Base-by-base conservation (phyloP, 2,329 filamentous ascomycete species). In the Decorospora gaudefroyi region DNA sequence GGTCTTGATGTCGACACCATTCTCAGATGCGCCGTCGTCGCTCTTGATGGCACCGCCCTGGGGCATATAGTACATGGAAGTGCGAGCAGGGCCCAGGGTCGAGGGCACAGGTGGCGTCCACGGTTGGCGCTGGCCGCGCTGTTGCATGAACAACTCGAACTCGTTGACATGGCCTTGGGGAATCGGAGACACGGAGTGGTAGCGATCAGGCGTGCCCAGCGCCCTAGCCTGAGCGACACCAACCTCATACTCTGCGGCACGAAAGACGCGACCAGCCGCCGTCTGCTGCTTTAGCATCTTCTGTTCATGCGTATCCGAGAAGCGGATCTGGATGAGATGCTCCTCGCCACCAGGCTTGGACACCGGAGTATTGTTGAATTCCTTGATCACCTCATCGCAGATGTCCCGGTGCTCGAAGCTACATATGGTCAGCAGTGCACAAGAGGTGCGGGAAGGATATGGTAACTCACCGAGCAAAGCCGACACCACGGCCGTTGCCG, bases 201-300 rank as follows among this genome's bases (percentile, higher is more conserved):
- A 68, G 25, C 65, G 65, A 26, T 70, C 65, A 16, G 66, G 64
- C 37, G 57, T 59, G 31, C 51, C 55, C 49, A 63, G 53, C 16
- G 58, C 69, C 48, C 68, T 64, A 59, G 67, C 68, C 46, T 71
- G 68, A 37, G 65, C 64, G 47, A 72, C 70, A 48, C 70, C 70
- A 42, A 70, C 67, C 46, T 76, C 75, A 74, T 97, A 97, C 76
- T 97, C 93, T 45, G 93, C 93, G 46, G 92, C 93, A 47, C 93
- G 89, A 75, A 96, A 97, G 65, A 95, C 90, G 49, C 93, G 90
- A 45, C 91, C 89, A 69, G 96, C 90, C 21, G 93, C 90, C 28
- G 92, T 97, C 68, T 96, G 87, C 54, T 93, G 87, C 80, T 99
- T 99, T 59, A 99, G 80, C 67, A 93, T 84, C 77, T 99, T 99